Percentiles rank a stretch among this genome's conserved stretches.
phyloP scores from a whole-genome alignment of 1,284 basidiomycete genomes.

The Trichosporon sp. region DNA sequence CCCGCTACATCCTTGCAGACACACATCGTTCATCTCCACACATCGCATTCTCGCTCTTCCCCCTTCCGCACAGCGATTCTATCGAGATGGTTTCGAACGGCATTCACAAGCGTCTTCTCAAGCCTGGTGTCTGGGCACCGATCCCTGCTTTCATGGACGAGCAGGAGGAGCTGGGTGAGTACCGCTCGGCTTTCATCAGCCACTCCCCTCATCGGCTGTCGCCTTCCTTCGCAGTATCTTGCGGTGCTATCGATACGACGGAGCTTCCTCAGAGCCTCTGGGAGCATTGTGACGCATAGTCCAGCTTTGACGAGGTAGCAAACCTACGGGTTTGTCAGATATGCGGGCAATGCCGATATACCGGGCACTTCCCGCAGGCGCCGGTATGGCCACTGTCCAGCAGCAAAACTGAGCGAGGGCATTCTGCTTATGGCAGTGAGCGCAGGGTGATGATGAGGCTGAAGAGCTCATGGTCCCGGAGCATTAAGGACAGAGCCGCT shows the following conservation, averaged over 20 bases:
- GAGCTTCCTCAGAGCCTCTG: too few relatives aligned
- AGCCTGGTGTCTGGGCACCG: constrained; percentile 74
- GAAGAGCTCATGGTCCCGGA: not conserved
- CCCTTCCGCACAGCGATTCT: not conserved
- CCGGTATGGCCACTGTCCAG: too few relatives aligned
- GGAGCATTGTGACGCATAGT: too few relatives aligned
- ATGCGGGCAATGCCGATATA: too few relatives aligned
- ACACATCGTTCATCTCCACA: not conserved
- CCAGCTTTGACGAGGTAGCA: too few relatives aligned
- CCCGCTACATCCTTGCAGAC: not conserved
- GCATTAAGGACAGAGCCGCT: constrained; percentile 1
- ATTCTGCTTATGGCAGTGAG: constrained; percentile 57
- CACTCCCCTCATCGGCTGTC: not conserved
- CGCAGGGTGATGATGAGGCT: not conserved
- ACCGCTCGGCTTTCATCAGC: not conserved
- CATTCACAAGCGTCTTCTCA: constrained; percentile 54
- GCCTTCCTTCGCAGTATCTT: not conserved
- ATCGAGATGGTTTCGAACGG: constrained; percentile 16
- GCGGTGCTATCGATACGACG: too few relatives aligned
- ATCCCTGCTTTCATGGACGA: constrained; percentile 77
- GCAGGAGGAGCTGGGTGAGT: constrained; percentile 73
- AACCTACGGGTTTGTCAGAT: too few relatives aligned
- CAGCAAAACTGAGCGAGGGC: too few relatives aligned
- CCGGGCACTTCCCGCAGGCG: constrained; percentile 47
- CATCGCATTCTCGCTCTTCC: not conserved